Base-by-base conservation (phyloP, 1,284 basidiomycete genomes). In the Coniophora puteana region DNA sequence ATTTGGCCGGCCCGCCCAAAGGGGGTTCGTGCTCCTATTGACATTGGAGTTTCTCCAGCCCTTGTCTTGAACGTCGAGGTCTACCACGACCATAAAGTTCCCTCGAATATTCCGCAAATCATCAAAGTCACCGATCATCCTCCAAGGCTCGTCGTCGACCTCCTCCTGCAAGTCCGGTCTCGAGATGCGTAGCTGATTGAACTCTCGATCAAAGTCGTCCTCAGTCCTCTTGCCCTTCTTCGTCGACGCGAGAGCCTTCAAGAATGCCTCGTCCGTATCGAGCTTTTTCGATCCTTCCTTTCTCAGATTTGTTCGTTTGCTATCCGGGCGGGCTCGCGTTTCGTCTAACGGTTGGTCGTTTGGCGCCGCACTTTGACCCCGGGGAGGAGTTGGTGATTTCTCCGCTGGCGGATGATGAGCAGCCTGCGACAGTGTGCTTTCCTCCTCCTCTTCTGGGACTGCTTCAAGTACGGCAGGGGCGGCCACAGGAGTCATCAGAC, bases 61-160 rank as follows among this genome's bases (percentile, higher is more conserved):
- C n/a, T n/a, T n/a, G n/a, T n/a, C n/a, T n/a, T n/a, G n/a, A n/a
- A 83, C 62, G 20, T 83, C 79, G 65, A 87, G 66, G 54, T 91
- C 87, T 14, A 89, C 67, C 28, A 93, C 75, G 18, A 86, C 75
- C 80, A 93, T 92, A 47, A 93, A 93, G 54, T 93, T 93, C 0
- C 91, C 91, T 38, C 81, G 63, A 36, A 89, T 45, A 39, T 72
- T 71, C 2, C 59, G 62, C 39, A 86, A 76, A 48, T 87, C 78
- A 14, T 82, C 84, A 58, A 92, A 88, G 39, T 89, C 82, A 21
- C 80, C 80, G 24, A 91, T 58, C 10, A 88, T 60, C 3, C 69
- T 70, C 82, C 82, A 88, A 38, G 76, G 72, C 35, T 76, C 65
- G 47, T 74, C 71, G 31, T 66, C 59, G 36, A 57, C 53, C 30